Evolutionary conservation across 164 flowering plant genomes (phyloP).

Genomic region (Pachysandra terminalis): DNA sequence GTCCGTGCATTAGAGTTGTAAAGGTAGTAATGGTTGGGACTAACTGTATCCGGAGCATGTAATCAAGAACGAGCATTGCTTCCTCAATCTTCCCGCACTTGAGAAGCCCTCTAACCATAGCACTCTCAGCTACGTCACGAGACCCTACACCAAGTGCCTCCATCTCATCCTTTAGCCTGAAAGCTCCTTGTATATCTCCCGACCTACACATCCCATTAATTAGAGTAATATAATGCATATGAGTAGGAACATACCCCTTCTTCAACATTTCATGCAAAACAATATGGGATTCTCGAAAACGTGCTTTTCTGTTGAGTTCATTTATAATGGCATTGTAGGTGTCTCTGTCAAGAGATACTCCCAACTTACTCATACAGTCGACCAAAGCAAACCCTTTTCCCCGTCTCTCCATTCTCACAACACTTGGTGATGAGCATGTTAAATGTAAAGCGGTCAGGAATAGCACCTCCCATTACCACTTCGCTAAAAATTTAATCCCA

Average conservation of each 20-base stretch:
- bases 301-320: slow-evolving; percentile 46
- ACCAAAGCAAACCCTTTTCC: slow-evolving; percentile 46
- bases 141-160: slow-evolving; percentile 38
- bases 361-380: slow-evolving; percentile 40
- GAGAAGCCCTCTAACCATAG: slow-evolving; percentile 72
- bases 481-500: slow-evolving; percentile 53
- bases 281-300: slow-evolving; percentile 30
- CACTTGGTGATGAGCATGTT: slow-evolving; percentile 51
- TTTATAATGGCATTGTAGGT: slow-evolving; percentile 37
- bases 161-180: slow-evolving; percentile 67
- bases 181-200: slow-evolving; percentile 63
- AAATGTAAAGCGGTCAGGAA: slow-evolving; percentile 46
- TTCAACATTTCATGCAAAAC: slow-evolving; percentile 55
- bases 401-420: slow-evolving; percentile 43
- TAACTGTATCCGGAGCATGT: slow-evolving; percentile 41
- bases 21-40: slow-evolving; percentile 75
- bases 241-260: slow-evolving; percentile 46
- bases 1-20: slow-evolving; percentile 64
- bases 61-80: slow-evolving; percentile 50
- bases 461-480: slow-evolving; percentile 40
- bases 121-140: slow-evolving; percentile 62
- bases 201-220: slow-evolving; percentile 57
- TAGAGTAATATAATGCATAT: slow-evolving; percentile 43
- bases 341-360: slow-evolving; percentile 33
- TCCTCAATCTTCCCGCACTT: slow-evolving; percentile 66